Evolutionary conservation across 2,329 filamentous ascomycete species (phyloP), one percentile per base, ranked within the genome.

Genomic region (Ceratocystis cubensis): DNA sequence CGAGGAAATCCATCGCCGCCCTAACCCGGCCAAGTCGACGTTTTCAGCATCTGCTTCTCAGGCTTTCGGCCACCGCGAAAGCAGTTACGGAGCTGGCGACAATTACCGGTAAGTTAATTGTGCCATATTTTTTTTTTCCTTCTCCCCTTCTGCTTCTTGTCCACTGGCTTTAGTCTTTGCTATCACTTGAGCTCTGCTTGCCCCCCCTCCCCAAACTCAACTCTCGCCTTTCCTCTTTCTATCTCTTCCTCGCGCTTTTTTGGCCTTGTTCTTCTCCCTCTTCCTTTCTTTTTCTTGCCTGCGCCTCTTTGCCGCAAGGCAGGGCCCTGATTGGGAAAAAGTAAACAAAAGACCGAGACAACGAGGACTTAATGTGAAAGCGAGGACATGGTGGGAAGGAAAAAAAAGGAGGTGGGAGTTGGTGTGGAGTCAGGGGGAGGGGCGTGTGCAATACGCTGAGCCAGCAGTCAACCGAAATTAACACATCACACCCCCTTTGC

Each of bases 261-360:
- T 13, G 30, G 7, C 17, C 33, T 44, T 3, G 37, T 45, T 22
- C 44, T 6, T 44, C 41, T 46, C 22, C 8, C 46, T 37, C 25
- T 37, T 28, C 50, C n/a, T 37, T 20, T 53, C 46, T 53, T 37
- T 64, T 68, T 63, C 72, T 74, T 72, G 70, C 72, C 22, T 66
- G 62, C 46, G 62, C 62, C 62, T 46, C 28, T 50, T 48, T 30
- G 59, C 37, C 45, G 25, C 44, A 64, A 41, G 37, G 37, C 13
- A 37, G 64, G 37, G 64, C 48, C 53, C 33, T 65, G 41, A 15
- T 33, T 46, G 45, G 45, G 46, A 53, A 37, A 41, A 33, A 64
- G 62, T 50, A 64, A 64, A 64, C 62, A 64, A 64, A 41, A 48
- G 62, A 64, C 62, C 62, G 45, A 46, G 62, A 64, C 62, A 59